Conservation (phyloP, 306 rosid species). For the Corylus avellana region DNA sequence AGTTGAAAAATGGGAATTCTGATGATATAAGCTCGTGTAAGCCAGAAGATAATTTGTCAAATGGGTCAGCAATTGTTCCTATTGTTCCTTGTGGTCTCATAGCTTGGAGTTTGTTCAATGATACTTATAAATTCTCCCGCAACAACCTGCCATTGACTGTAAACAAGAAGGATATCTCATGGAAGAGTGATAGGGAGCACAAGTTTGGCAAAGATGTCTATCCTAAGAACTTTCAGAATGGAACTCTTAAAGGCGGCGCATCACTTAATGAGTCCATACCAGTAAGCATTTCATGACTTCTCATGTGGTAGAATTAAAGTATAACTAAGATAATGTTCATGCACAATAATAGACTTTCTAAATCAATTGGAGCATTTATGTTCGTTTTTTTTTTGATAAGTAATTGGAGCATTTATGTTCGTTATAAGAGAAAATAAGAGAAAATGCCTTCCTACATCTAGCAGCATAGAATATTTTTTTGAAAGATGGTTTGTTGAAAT, state of each 20-base stretch:
- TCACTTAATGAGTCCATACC: constrained; percentile 26
- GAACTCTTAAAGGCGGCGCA: constrained; percentile 65
- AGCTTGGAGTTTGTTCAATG: constrained; percentile 98
- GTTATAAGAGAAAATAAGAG: background rate
- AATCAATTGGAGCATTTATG: background rate
- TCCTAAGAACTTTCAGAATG: constrained; percentile 84
- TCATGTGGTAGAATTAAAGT: constrained; percentile 21
- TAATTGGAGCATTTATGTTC: background rate
- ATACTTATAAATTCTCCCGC: constrained; percentile 69
- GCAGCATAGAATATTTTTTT: background rate
- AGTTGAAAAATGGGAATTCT: constrained; percentile 47
- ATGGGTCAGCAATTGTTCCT: constrained; percentile 60
- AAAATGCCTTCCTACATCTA: background rate
- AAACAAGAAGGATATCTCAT: constrained; percentile 76
- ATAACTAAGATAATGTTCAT: background rate
- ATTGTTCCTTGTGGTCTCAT: constrained; percentile 96
- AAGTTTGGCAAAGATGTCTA: constrained; percentile 85
- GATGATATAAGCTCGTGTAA: constrained; percentile 46
- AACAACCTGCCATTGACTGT: constrained; percentile 34
- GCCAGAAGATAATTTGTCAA: constrained; percentile 45
- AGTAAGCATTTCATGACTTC: constrained; percentile 46
- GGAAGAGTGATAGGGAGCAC: constrained; percentile 94
- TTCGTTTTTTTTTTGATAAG: too few relatives aligned
- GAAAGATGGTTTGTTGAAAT: background rate
- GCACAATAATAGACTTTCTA: background rate